Conservation (phyloP, 768 basidiomycete genomes). For the Mycena venus region DNA sequence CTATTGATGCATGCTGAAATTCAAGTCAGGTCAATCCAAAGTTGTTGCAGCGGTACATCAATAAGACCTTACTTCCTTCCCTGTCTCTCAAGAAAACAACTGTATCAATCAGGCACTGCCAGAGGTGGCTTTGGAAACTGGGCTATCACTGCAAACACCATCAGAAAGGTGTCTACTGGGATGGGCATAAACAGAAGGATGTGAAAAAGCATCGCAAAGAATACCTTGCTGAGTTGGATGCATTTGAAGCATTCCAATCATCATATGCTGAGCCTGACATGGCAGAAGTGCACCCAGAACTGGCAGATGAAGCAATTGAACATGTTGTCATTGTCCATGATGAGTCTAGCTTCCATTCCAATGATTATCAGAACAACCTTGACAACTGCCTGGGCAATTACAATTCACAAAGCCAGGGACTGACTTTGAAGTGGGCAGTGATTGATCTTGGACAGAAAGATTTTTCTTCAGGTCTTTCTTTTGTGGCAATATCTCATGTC, state of each 20-base stretch:
- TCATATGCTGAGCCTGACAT: neutral
- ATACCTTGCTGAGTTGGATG: conserved; percentile 9
- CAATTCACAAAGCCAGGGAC: too few species aligned
- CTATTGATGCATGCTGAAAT: neutral
- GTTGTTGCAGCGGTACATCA: neutral
- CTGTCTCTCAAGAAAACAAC: neutral
- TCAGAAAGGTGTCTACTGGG: conserved; percentile 10
- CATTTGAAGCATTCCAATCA: neutral
- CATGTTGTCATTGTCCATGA: neutral
- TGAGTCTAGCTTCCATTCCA: neutral
- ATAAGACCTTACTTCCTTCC: neutral
- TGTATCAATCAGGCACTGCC: neutral
- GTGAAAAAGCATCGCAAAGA: conserved; percentile 3
- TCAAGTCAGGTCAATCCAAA: neutral
- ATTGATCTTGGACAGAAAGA: too few species aligned
- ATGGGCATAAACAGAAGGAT: neutral
- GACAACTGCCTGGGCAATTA: conserved; percentile 31
- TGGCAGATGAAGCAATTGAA: neutral
- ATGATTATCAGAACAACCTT: conserved; percentile 11
- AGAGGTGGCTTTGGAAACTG: conserved; percentile 1
- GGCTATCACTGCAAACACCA: conserved; percentile 10
- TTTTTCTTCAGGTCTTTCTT: too few species aligned
- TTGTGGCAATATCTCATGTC: too few species aligned
- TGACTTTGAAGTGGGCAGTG: too few species aligned
- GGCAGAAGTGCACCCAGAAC: neutral